phyloP scores from a whole-genome alignment of 2,329 filamentous ascomycete species.

The Neofusicoccum umdonicola region DNA sequence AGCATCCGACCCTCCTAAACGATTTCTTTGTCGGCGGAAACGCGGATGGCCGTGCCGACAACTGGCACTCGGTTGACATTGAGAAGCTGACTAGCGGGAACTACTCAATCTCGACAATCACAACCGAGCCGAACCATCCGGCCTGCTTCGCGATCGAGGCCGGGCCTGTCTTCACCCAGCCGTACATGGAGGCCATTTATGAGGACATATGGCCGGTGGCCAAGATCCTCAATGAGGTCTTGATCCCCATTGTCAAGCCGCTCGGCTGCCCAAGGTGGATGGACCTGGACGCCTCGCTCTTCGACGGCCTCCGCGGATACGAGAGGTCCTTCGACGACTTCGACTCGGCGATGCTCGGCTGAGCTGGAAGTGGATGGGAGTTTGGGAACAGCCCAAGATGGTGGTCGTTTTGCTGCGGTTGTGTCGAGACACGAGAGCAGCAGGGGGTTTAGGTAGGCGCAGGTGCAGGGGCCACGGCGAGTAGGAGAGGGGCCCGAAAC shows the following conservation, averaged over 20 bases:
- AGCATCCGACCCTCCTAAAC: neutral
- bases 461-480: neutral
- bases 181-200: neutral
- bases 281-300: neutral
- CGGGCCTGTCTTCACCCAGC: neutral
- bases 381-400: neutral
- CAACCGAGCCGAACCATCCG: neutral
- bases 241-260: neutral
- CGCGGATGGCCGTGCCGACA: neutral
- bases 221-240: neutral
- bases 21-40: neutral
- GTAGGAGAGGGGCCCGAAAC: conserved; percentile 12
- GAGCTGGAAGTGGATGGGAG: neutral
- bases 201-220: neutral
- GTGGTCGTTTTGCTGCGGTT: neutral
- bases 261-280: neutral
- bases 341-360: neutral
- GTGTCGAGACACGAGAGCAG: neutral
- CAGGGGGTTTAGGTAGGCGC: neutral
- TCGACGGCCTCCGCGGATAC: neutral
- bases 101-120: neutral
- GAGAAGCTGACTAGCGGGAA: neutral
- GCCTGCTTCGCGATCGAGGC: neutral
- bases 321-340: neutral
- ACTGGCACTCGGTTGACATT: neutral